Base-by-base conservation (phyloP, 768 basidiomycete genomes). In the Russula lepida region DNA sequence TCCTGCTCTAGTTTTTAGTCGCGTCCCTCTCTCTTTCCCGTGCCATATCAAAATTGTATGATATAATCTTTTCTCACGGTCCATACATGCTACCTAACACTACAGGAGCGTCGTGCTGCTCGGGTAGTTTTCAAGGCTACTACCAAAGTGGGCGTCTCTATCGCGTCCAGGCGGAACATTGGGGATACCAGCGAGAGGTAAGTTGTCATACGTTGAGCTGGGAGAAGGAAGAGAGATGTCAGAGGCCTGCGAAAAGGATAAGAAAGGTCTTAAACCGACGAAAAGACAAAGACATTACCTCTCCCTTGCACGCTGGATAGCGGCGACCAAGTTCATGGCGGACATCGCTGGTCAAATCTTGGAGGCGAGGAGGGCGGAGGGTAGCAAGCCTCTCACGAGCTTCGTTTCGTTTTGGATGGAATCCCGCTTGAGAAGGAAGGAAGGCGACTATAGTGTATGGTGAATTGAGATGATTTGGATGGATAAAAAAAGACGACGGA, bases 401-500 rank as follows among this genome's bases (percentile, higher is more conserved):
- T 74, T 95, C 95, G 72, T 98, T 98, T 53, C 97, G 86, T 74
- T 98, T 98, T 6, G 95, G 95, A 73, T 98, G 97, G 71, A 98
- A 98, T 65, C 97, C 94, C 58, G 88, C 84, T 60, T 91, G 84
- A 2, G 91, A 82, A 27, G 94, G 92, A 21, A 99, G 82, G 75
- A 93, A 98, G 39, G 93, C 86, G 37, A 86, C 92, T 92, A 43
- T 66, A 28, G 44, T 19, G 47, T 28, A 32, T 51, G 11, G 32
- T 56, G 32, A 47, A 33, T 17, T 23, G 17, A 3, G 30, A 17
- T 0, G 25, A 44, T 13, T 44, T 12, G 43, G 50, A 19, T 21
- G 15, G 6, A 37, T 9, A 9, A 9, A 37, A 17, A 44, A 33
- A 9, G 13, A 33, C 73, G 17, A 51, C 75, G 57, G 69, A 83